Evolutionary conservation across 805 yeast genomes (phyloP).

Genomic region (Isabelozyma gotoi): DNA sequence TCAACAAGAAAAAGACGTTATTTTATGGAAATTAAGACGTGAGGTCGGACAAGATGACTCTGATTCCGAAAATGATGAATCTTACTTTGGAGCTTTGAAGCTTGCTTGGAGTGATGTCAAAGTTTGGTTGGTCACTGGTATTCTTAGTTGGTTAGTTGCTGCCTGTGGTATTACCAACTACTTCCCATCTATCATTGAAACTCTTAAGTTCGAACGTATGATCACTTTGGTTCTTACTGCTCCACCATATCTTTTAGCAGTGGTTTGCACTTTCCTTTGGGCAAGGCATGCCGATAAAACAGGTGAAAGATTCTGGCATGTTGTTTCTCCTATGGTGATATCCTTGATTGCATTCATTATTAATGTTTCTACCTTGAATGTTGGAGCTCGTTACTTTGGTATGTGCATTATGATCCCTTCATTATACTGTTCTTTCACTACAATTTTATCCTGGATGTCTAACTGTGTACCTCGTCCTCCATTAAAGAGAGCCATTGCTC

Average conservation of each 20-base stretch:
- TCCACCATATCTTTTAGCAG: constrained; percentile 57
- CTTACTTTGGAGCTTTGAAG: constrained; percentile 33
- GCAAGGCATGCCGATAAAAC: constrained; percentile 56
- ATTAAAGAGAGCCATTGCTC: constrained; percentile 55
- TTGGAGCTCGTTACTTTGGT: constrained; percentile 58
- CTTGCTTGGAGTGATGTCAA: constrained; percentile 41
- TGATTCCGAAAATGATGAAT: constrained; percentile 34
- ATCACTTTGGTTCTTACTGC: constrained; percentile 57
- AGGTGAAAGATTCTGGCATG: constrained; percentile 55
- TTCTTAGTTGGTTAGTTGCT: constrained; percentile 48
- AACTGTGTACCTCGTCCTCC: constrained; percentile 59
- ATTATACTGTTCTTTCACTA: constrained; percentile 53
- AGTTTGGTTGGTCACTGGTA: constrained; percentile 48
- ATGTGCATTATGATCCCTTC: constrained; percentile 62
- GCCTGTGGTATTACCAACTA: constrained; percentile 63
- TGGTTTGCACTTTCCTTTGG: constrained; percentile 49
- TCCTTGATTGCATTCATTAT: constrained; percentile 48
- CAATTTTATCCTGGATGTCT: constrained; percentile 55
- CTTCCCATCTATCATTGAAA: constrained; percentile 60
- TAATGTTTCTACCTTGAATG: constrained; percentile 49
- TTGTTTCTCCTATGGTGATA: constrained; percentile 39
- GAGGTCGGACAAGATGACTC: constrained; percentile 43
- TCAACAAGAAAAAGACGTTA: constrained; percentile 45
- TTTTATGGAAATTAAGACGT: constrained; percentile 38
- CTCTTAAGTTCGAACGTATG: constrained; percentile 50